phyloP scores from a whole-genome alignment of 1,139 yeast genomes.

The Kurtzmaniella quercitrusa region DNA sequence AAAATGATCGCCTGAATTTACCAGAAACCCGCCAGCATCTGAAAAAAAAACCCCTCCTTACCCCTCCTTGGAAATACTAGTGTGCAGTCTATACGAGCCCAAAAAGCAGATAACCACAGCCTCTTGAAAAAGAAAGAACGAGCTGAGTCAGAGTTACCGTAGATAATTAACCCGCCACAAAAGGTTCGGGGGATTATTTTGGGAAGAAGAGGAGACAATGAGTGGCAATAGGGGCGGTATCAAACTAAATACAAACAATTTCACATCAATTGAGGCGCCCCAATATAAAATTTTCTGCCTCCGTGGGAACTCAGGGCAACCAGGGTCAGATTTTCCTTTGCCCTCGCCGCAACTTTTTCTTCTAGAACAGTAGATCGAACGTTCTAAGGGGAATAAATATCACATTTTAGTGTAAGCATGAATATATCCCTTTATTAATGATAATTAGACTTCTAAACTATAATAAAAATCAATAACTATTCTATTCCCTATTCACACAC shows the following conservation, averaged over 20 bases:
- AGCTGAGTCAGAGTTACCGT: not conserved
- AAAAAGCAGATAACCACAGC: not conserved
- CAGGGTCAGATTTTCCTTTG: too few species aligned
- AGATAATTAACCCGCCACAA: not conserved
- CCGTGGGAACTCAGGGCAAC: too few species aligned
- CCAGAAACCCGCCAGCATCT: not conserved
- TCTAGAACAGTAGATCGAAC: not conserved
- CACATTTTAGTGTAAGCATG: not conserved
- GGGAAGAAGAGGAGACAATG: not conserved
- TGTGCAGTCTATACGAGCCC: not conserved
- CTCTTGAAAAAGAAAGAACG: not conserved
- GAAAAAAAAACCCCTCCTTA: not conserved
- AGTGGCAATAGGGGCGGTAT: too few species aligned
- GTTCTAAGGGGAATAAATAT: not conserved
- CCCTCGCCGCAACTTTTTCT: not conserved
- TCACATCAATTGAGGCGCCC: not conserved
- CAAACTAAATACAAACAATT: not conserved
- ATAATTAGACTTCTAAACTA: too few species aligned
- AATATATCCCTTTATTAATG: too few species aligned
- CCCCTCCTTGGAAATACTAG: not conserved
- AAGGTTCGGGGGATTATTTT: not conserved
- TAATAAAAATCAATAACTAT: too few species aligned
- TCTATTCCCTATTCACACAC: too few species aligned
- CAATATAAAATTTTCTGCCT: too few species aligned
- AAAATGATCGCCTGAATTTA: not conserved